Evolutionary conservation across 768 basidiomycete species (phyloP).

Genomic region (Xanthoconium stramineum): DNA sequence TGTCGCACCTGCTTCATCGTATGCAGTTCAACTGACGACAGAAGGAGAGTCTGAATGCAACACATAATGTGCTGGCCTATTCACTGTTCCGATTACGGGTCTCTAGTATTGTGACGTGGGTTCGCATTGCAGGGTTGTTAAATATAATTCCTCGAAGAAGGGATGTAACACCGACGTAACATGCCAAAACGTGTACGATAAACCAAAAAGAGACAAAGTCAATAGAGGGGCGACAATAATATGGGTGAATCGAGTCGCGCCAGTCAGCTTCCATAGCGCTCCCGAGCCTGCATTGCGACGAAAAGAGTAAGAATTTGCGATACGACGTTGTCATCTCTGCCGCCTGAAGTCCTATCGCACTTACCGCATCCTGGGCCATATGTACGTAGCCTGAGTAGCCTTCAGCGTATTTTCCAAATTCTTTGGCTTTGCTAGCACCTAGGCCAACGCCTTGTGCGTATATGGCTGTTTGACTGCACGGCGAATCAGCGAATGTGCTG

Average conservation of each 20-base stretch:
- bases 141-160: neutral
- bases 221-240: conserved; percentile 8
- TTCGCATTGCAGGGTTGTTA: too few species aligned
- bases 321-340: conserved; percentile 19
- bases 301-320: conserved; percentile 25
- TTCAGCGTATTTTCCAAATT: conserved; percentile 68
- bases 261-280: conserved; percentile 32
- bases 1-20: too few species aligned
- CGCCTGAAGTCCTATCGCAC: conserved; percentile 22
- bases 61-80: too few species aligned
- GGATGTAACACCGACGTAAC: neutral
- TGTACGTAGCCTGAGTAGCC: conserved; percentile 68
- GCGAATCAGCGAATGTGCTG: conserved; percentile 7
- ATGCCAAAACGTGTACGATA: conserved; percentile 12
- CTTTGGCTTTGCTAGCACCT: conserved; percentile 90
- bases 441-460: conserved; percentile 87
- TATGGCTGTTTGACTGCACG: conserved; percentile 69
- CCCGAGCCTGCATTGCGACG: conserved; percentile 32
- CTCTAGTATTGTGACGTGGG: too few species aligned
- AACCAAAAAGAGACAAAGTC: conserved; percentile 8
- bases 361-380: conserved; percentile 70
- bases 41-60: too few species aligned
- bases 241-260: conserved; percentile 9
- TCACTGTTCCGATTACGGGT: too few species aligned
- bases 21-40: too few species aligned